Base-by-base conservation (phyloP, 2,329 filamentous ascomycete genomes). In the Hypoxylon sp. region DNA sequence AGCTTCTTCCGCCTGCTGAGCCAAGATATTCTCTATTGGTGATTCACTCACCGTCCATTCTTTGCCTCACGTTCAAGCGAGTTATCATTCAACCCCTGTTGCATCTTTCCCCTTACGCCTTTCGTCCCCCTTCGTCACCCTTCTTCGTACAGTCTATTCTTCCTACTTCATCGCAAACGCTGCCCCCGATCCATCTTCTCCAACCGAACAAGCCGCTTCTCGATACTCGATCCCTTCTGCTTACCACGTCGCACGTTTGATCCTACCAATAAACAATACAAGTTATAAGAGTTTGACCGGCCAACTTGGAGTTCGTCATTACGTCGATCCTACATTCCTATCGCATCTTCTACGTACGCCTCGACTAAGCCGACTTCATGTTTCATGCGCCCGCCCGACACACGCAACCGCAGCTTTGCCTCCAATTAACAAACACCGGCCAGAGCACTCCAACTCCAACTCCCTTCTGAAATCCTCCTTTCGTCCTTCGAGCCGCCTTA, bases 291-390 rank as follows among this genome's bases (percentile, higher is more conserved):
- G 35, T 18, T 38, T 31, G 18, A 33, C 51, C 23, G 21, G 35
- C 43, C 3, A 17, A 48, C 33, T 38, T 29, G 6, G 31, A 52
- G 48, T 43, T 27, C 31, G 33, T 46, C 40, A 42, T 47, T 46
- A 40, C 46, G 55, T 48, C 60, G 50, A 67, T 65, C 61, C 47
- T 56, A 48, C 59, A 58, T 66, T 66, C 66, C 60, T 63, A 58
- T 67, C 55, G 56, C 60, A 50, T 41, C 56, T 33, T 57, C 45
- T 20, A 48, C 42, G 37, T 48, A 53, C 43, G 58, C 27, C 48
- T 56, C 31, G 31, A 52, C 62, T 37, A 46, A 61, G 48, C 52
- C 60, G 58, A 63, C 56, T 58, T 66, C 57, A 63, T 67, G 60
- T 62, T 68, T 65, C 58, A 67, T 69, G 67, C 64, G 61, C 58